Evolutionary conservation across 2,329 filamentous ascomycete species (phyloP).

Genomic region (Calonectria crousiana): DNA sequence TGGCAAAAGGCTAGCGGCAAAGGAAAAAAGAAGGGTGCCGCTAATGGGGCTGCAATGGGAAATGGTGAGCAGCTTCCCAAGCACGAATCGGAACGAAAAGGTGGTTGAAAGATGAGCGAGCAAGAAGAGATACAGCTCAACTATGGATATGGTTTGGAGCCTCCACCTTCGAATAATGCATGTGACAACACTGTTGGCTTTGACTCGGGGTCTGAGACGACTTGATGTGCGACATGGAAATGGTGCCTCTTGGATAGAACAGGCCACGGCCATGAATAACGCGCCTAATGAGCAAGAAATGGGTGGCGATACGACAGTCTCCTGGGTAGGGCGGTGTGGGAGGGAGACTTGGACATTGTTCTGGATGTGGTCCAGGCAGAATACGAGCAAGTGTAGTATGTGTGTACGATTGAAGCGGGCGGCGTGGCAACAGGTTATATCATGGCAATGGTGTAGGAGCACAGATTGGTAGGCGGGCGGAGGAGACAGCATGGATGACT

Average conservation of each 20-base stretch:
- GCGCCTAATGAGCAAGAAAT: conserved; percentile 23
- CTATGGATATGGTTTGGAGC: not conserved
- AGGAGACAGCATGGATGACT: conserved; percentile 31
- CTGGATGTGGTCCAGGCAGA: conserved; percentile 38
- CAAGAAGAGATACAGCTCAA: conserved; percentile 2
- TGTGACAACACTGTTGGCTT: not conserved
- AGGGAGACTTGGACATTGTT: conserved; percentile 41
- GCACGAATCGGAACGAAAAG: conserved; percentile 72
- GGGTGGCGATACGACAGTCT: conserved; percentile 22
- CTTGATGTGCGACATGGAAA: conserved; percentile 30
- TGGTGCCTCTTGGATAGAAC: conserved; percentile 40
- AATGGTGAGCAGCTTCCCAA: conserved; percentile 68
- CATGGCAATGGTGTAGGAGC: conserved; percentile 33
- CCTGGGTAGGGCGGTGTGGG: conserved; percentile 15
- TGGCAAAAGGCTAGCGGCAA: conserved; percentile 72
- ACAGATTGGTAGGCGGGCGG: conserved; percentile 37
- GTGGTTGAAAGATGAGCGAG: conserved; percentile 59
- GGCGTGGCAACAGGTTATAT: conserved; percentile 35
- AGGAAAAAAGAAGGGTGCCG: conserved; percentile 57
- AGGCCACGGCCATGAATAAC: conserved; percentile 18
- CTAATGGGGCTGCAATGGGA: conserved; percentile 51
- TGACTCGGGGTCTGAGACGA: conserved; percentile 2
- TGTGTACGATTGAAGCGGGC: conserved; percentile 41
- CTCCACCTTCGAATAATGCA: not conserved
- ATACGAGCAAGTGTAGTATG: conserved; percentile 35